Conservation (phyloP, 2,329 filamentous ascomycete genomes). For the Bipolaris gigantea region DNA sequence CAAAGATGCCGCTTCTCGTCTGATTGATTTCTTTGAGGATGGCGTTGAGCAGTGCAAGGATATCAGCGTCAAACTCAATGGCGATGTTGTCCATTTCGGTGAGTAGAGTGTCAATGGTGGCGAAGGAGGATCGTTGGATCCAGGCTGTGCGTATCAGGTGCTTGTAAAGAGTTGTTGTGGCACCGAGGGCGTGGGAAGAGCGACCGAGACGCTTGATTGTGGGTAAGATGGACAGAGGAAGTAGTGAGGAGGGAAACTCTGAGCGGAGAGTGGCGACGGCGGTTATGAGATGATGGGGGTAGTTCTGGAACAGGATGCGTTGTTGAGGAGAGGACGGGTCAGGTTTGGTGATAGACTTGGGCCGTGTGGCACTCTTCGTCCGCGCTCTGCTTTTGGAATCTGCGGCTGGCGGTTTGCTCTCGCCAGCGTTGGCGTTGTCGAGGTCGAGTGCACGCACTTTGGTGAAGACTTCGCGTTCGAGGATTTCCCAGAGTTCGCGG, state of each 20-base stretch:
- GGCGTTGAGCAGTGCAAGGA: conserved; percentile 45
- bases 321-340: conserved; percentile 43
- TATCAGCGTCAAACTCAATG: conserved; percentile 58
- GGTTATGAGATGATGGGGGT: conserved; percentile 62
- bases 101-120: conserved; percentile 58
- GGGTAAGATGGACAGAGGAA: conserved; percentile 65
- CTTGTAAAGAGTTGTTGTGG: conserved; percentile 70
- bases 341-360: conserved; percentile 1
- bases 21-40: conserved; percentile 36
- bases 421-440: conserved; percentile 20
- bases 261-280: conserved; percentile 61
- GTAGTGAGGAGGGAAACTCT: conserved; percentile 62
- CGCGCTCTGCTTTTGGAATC: background rate
- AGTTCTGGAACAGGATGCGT: conserved; percentile 65
- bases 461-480: conserved; percentile 69
- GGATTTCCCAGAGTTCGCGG: conserved; percentile 65
- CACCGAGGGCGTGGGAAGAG: conserved; percentile 71
- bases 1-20: conserved; percentile 29
- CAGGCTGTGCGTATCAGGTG: conserved; percentile 65
- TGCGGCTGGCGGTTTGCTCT: background rate
- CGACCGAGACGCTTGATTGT: conserved; percentile 69
- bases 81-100: conserved; percentile 68
- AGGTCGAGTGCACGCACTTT: conserved; percentile 61
- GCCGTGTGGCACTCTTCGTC: background rate
- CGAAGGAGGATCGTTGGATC: conserved; percentile 61